Base-by-base conservation (phyloP, 164 flowering plant species). In the Houttuynia cordata region DNA sequence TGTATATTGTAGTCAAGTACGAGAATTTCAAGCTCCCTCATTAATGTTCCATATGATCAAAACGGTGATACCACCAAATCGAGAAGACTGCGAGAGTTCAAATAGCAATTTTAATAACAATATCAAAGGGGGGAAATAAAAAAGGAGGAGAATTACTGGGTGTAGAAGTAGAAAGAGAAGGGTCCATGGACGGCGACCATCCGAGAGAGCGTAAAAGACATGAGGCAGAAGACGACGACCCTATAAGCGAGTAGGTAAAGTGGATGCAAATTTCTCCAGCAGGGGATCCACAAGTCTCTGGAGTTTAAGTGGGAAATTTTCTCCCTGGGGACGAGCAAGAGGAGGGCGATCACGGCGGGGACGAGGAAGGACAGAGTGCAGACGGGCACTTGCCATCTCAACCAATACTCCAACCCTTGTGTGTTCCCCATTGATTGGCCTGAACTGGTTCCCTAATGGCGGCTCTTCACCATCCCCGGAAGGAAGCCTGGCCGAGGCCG, bases 331-430 rank as follows among this genome's bases (percentile, higher is more conserved):
- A 51, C 25, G 50, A 52, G 18, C n/a, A 37, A 40, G 14, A 37
- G 22, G 22, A 34, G 14, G 19, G 30, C 40, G 21, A 37, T 41
- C 63, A 23, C 56, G 10, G 56, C 56, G n/a, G 56, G 56, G 17
- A 52, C 13, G 56, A 62, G 9, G 58, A 30, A 22, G 65, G 37
- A 39, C 34, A 53, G 24, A 22, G 58, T 58, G 9, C 50, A 53
- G 18, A 23, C 25, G n/a, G 39, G 37, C 58, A 53, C 65, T 22
- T 63, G 66, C 66, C 66, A 63, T 56, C 59, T 59, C 14, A 63
- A 8, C 59, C 59, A 56, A 40, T 55, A 63, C 34, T 45, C 24
- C 14, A 63, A 56, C 24, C 66, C 66, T 56, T 41, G 19, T 12
- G 24, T n/a, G n/a, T n/a, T n/a, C n/a, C n/a, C n/a, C n/a, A n/a